Base-by-base conservation (phyloP, 2,329 filamentous ascomycete genomes). In the Zymoseptoria tritici region DNA sequence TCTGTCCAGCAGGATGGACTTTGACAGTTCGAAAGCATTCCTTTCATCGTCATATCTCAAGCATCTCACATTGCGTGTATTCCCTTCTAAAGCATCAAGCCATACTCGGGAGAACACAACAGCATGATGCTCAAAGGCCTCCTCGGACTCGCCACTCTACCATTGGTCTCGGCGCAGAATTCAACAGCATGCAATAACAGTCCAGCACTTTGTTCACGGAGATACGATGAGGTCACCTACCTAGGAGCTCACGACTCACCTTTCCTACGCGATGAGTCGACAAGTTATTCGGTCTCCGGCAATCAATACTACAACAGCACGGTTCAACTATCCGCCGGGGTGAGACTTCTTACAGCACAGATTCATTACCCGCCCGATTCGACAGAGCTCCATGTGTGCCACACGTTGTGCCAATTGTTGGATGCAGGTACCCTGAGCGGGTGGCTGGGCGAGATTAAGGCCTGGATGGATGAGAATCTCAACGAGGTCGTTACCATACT, bases 401-500 rank as follows among this genome's bases (percentile, higher is more conserved):
- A 90, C 69, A 87, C 85, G 1, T 78, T 77, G 21, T 90, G 86
- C 72, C 67, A 76, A 54, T 74, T 85, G 49, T 77, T 85, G 50
- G 66, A 71, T 54, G 68, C 69, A 2, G 87, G 86, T 0, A 71
- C 80, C 0, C 74, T 90, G 19, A 72, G 77, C 8, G 66, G 72
- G 4, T 89, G 83, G 65, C 74, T 89, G n/a, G 55, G 67, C 9
- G 80, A 79, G 11, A 75, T 89, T 64, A 85, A 83, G 68, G 73
- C 70, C 1, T 90, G 85, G 81, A 75, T 89, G 64, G 81, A 83
- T 54, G 72, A 64, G 13, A 79, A 89, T 63, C 90, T 91, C 0
- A 91, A 90, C 74, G 92, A 97, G 66, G 88, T 96, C 1, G 83
- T 97, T 19, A 92, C 90, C 0, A 86, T 97, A 63, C 79, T 97